Conservation (phyloP, 768 basidiomycete genomes). For the Gymnopilus dilepis region DNA sequence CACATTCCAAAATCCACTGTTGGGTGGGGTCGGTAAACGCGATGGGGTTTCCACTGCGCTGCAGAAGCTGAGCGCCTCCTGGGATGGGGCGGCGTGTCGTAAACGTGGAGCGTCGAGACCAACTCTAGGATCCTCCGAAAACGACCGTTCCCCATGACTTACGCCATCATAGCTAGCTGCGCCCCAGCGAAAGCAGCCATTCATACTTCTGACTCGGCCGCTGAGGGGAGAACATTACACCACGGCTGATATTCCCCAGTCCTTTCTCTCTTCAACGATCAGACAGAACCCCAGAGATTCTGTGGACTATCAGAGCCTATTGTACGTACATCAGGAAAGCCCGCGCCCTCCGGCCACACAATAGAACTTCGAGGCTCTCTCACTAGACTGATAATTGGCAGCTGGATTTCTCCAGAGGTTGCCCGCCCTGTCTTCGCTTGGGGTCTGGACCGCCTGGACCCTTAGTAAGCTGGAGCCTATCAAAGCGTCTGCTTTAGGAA, state of each 20-base stretch:
- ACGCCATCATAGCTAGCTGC: not conserved
- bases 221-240: too few species aligned
- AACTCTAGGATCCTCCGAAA: not conserved
- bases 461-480: not conserved
- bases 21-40: not conserved
- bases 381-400: too few species aligned
- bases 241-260: too few species aligned
- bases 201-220: too few species aligned
- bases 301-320: too few species aligned
- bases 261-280: too few species aligned
- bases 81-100: not conserved
- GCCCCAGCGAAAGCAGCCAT: not conserved
- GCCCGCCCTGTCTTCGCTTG: not conserved
- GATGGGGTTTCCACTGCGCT: not conserved
- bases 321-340: too few species aligned
- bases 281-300: too few species aligned
- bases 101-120: conserved; percentile 7
- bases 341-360: too few species aligned
- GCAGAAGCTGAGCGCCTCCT: too few species aligned
- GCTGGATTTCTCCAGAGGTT: too few species aligned
- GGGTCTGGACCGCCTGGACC: not conserved
- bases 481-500: not conserved
- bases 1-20: not conserved
- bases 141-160: not conserved
- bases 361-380: too few species aligned